Evolutionary conservation across 495 filamentous ascomycete genomes (phyloP).

Genomic region (Penicillium fimorum): DNA sequence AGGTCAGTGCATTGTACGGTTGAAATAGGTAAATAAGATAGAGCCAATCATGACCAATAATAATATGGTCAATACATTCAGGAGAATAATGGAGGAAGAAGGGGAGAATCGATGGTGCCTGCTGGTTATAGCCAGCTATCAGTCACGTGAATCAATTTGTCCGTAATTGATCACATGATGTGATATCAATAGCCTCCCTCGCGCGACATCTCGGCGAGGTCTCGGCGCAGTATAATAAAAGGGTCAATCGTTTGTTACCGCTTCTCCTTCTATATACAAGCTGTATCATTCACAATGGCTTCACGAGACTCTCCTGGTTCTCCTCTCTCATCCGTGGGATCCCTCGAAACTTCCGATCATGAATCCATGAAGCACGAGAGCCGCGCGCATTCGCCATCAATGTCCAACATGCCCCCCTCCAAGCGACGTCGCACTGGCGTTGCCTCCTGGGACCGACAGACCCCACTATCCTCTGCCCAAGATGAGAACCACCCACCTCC

Average conservation of each 20-base stretch:
- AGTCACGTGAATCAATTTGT: neutral
- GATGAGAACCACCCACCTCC: constrained; percentile 43
- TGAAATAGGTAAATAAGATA: neutral
- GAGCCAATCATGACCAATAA: neutral
- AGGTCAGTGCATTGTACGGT: neutral
- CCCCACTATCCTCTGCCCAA: constrained; percentile 44
- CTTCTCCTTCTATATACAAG: neutral
- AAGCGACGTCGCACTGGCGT: constrained; percentile 53
- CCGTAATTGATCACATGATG: neutral
- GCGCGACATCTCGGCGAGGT: constrained; percentile 1
- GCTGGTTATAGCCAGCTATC: neutral
- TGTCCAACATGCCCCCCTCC: constrained; percentile 48
- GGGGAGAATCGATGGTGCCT: neutral
- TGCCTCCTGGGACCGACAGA: constrained; percentile 50
- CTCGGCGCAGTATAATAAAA: neutral
- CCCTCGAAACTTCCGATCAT: constrained; percentile 47
- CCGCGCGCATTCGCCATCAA: constrained; percentile 40
- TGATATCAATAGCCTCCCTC: constrained; percentile 1
- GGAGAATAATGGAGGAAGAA: neutral
- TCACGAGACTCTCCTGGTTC: constrained; percentile 47
- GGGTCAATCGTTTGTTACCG: neutral
- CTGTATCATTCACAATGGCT: constrained; percentile 33
- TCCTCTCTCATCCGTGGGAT: constrained; percentile 51
- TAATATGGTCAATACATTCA: neutral
- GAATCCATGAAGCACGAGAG: constrained; percentile 49